Percentiles rank a stretch among this genome's conserved stretches.
Conservation (phyloP, 345 rosid genomes). For the Lepidium sativum region DNA sequence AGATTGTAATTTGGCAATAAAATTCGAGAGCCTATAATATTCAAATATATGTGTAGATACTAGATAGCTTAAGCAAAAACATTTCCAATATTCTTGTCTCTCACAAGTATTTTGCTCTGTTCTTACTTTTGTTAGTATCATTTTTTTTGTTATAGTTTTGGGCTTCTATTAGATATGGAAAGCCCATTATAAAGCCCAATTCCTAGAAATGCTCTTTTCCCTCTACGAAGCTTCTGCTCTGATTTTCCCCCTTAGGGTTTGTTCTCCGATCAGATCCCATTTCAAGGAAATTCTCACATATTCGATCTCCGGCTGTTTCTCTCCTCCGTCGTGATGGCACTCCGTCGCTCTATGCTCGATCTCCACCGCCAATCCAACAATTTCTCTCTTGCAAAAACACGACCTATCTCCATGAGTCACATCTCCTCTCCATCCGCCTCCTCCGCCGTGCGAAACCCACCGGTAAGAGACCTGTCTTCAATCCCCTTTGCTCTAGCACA, state of each 20-base stretch:
- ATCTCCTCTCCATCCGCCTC: background rate
- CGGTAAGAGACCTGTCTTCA: slow-evolving; percentile 17
- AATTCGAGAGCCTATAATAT: too few species aligned
- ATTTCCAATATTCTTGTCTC: too few species aligned
- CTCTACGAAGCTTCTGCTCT: too few species aligned
- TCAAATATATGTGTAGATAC: too few species aligned
- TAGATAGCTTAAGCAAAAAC: too few species aligned
- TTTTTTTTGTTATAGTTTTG: too few species aligned
- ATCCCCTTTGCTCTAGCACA: slow-evolving; percentile 11
- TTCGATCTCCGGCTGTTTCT: background rate
- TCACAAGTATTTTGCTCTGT: too few species aligned
- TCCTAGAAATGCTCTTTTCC: too few species aligned
- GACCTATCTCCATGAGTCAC: slow-evolving; percentile 10
- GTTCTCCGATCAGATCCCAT: slow-evolving; percentile 10
- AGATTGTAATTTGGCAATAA: too few species aligned
- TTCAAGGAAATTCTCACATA: background rate
- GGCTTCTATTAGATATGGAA: too few species aligned
- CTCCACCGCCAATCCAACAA: slow-evolving; percentile 20
- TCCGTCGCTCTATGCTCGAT: slow-evolving; percentile 22
- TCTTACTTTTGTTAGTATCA: too few species aligned
- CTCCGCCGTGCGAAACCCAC: slow-evolving; percentile 1
- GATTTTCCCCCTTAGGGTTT: background rate
- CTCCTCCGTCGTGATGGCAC: slow-evolving; percentile 14
- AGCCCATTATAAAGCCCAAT: too few species aligned
- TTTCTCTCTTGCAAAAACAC: background rate